Evolutionary conservation across 306 rosid species (phyloP).

Genomic region (Ammopiptanthus mongolicus): DNA sequence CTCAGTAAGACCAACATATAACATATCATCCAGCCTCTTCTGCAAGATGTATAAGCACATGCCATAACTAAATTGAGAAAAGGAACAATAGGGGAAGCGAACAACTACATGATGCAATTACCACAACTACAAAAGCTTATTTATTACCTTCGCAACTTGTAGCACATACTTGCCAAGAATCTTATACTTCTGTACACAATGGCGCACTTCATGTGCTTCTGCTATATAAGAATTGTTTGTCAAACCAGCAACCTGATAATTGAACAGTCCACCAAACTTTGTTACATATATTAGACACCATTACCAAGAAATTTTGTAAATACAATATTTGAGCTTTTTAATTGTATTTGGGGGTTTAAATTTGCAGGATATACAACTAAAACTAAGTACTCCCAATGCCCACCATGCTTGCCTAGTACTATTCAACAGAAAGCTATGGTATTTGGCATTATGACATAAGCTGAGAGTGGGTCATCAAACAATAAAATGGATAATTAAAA

Average conservation of each 20-base stretch:
- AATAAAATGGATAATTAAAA: slow-evolving; percentile 3
- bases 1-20: slow-evolving; percentile 98
- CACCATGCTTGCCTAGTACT: background rate
- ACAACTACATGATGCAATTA: slow-evolving; percentile 15
- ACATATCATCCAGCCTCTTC: slow-evolving; percentile 85
- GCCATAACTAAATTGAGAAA: slow-evolving; percentile 22
- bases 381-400: background rate
- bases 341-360: slow-evolving; percentile 2
- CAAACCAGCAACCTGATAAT: slow-evolving; percentile 87
- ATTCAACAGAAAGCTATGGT: background rate
- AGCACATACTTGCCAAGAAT: slow-evolving; percentile 76
- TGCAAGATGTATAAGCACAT: slow-evolving; percentile 48
- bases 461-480: background rate
- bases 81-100: slow-evolving; percentile 20
- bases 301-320: slow-evolving; percentile 4
- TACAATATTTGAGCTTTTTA: background rate
- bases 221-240: slow-evolving; percentile 82
- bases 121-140: slow-evolving; percentile 13
- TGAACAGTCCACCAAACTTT: slow-evolving; percentile 26
- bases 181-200: slow-evolving; percentile 72
- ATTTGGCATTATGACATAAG: background rate
- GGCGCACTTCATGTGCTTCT: slow-evolving; percentile 85
- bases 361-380: slow-evolving; percentile 6
- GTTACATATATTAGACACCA: slow-evolving; percentile 1
- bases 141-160: slow-evolving; percentile 81